Base-by-base conservation (phyloP, 768 basidiomycete genomes). In the Suillus americanus region DNA sequence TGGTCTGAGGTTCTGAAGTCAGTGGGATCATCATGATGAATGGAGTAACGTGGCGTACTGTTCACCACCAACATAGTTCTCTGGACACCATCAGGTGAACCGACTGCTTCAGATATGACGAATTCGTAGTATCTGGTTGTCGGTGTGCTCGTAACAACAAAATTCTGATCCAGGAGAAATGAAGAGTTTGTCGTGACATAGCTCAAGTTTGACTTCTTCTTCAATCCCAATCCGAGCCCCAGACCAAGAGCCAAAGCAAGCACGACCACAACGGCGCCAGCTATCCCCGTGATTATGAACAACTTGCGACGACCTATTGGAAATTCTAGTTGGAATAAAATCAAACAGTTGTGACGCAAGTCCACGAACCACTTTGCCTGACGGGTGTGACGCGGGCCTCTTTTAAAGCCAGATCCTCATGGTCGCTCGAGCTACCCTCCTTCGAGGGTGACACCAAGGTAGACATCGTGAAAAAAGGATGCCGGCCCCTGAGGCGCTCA, bases 61-160 rank as follows among this genome's bases (percentile, higher is more conserved):
- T 85, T 85, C 33, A 85, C 82, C 55, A 83, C 82, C 5, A 83
- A 71, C 80, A 83, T 81, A 1, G 70, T 69, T 51, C 79, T 76
- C 53, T 77, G 67, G 40, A 79, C 72, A 48, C 79, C 83, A 65
- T 83, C 81, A 1, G 80, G 81, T 1, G 81, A 72, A 2, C 79
- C 78, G 3, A 64, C 64, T n/a, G 77, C 70, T 65, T 78, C 70
- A 14, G 76, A 73, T 9, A 84, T 70, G n/a, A 76, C 75, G 75
- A 82, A 84, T 51, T 78, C 77, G 60, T 77, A 82, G 38, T 73
- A 73, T n/a, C 83, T 75, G 18, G 81, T 82, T 64, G 75, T 78
- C 14, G 82, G 71, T 1, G 73, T 66, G 30, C 63, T 68, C 12
- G 70, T 68, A 60, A 74, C 43, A 16, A 70, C 64, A 33, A 79